Percentiles rank a stretch among this genome's conserved stretches.
These are phyloP conservation scores for Xylaria sp. DNA, from an alignment of 2,329 filamentous ascomycete genomes.

Conservation along the genomic window DNA sequence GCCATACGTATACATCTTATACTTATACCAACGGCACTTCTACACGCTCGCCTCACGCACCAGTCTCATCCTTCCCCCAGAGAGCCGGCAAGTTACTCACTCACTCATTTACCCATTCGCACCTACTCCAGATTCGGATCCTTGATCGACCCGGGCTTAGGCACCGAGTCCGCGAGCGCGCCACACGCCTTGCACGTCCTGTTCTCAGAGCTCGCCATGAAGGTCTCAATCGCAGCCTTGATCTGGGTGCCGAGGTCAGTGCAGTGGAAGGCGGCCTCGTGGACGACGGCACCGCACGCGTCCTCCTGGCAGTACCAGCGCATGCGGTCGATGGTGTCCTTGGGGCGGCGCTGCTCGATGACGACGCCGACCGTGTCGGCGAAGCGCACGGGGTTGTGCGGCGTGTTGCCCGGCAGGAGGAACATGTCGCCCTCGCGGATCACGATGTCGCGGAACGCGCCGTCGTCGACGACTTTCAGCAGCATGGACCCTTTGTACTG, in stretches of 20 bases:
- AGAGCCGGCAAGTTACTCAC: too few species aligned
- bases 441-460: conserved; percentile 81
- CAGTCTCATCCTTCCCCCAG: neutral
- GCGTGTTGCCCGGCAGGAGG: conserved; percentile 90
- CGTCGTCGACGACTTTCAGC: conserved; percentile 85
- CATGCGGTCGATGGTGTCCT: conserved; percentile 78
- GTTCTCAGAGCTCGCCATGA: conserved; percentile 71
- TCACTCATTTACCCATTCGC: neutral
- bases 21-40: neutral
- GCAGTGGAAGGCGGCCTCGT: conserved; percentile 89
- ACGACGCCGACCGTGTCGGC: conserved; percentile 94
- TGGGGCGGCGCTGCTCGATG: conserved; percentile 83
- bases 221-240: conserved; percentile 87
- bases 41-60: neutral
- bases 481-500: conserved; percentile 94
- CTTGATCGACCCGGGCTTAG: conserved; percentile 67
- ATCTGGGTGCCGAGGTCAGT: conserved; percentile 94
- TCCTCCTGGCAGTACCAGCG: conserved; percentile 83
- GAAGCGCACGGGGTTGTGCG: conserved; percentile 95
- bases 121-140: conserved; percentile 66
- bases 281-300: conserved; percentile 75
- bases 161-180: conserved; percentile 76
- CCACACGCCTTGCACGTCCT: conserved; percentile 85
- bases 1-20: neutral
- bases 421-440: conserved; percentile 96